A percentile compares a stretch with the other conserved stretches of the same genome.
These are phyloP conservation scores for Phaffomyces thermotolerans DNA, from an alignment of 805 yeast genomes.

Conservation along the genomic window DNA sequence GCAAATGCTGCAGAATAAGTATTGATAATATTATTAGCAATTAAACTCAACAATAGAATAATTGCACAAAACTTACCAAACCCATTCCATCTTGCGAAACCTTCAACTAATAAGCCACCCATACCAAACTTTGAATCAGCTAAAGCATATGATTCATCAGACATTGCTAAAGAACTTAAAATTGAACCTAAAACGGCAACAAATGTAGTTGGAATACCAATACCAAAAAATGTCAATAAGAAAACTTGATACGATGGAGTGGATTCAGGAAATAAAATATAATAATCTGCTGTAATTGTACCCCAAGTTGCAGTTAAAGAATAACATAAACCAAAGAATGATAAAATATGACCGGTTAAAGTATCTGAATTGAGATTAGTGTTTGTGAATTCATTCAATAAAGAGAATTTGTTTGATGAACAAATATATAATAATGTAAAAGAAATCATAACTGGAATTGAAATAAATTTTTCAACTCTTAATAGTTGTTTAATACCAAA, in stretches of 20 bases:
- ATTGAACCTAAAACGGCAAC: conserved; percentile 70
- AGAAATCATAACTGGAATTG: conserved; percentile 61
- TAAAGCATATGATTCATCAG: conserved; percentile 47
- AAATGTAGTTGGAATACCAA: conserved; percentile 63
- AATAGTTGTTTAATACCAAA: conserved; percentile 73
- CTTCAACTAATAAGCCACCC: conserved; percentile 66
- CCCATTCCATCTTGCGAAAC: conserved; percentile 64
- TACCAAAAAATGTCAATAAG: conserved; percentile 55
- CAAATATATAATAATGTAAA: conserved; percentile 63
- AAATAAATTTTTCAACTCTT: conserved; percentile 57
- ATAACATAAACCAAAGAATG: conserved; percentile 66
- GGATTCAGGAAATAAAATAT: conserved; percentile 69
- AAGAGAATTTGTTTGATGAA: conserved; percentile 40
- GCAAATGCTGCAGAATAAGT: conserved; percentile 77
- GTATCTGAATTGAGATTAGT: conserved; percentile 29
- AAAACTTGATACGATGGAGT: conserved; percentile 51
- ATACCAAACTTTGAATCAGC: conserved; percentile 55
- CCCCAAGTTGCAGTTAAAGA: conserved; percentile 89
- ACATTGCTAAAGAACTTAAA: conserved; percentile 59
- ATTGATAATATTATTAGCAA: conserved; percentile 77
- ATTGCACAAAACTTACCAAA: conserved; percentile 72
- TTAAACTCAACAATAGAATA: conserved; percentile 62
- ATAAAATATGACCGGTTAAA: conserved; percentile 58
- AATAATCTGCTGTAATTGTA: conserved; percentile 78
- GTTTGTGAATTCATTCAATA: conserved; percentile 27